Base-by-base conservation (phyloP, 176 grass and related monocot genomes). In the Oryza nivara region DNA sequence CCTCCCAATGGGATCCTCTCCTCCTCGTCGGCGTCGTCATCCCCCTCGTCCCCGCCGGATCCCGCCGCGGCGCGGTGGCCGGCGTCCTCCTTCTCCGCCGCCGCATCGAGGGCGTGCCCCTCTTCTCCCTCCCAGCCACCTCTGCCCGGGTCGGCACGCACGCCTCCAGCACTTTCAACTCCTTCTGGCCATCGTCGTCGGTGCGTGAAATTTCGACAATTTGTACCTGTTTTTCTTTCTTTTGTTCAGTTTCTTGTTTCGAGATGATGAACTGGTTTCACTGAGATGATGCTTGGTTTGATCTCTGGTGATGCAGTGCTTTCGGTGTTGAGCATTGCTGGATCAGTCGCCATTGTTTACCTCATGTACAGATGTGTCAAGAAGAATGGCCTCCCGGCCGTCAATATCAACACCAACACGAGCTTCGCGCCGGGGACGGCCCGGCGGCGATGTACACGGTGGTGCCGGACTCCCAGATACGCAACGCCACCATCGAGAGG, bases 311-410 rank as follows among this genome's bases (percentile, higher is more conserved):
- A 17, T 43, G 63, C 77, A 79, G 63, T n/a, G 46, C 9, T 12
- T 2, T 11, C 16, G 63, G 3, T 79, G 12, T 1, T 79, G 25
- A n/a, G 15, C 22, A 6, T 48, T 41, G 40, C 16, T n/a, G 32
- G 35, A 41, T 26, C 36, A n/a, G 38, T 78, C 14, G 60, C 22
- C 38, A 25, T 78, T 11, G 60, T 14, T 48, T 78, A 78, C 76
- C 14, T 46, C 76, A 7, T 78, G n/a, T 78, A 78, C 76, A 46
- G 4, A 28, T 65, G 0, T 20, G 9, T 79, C 22, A 47, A 67
- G 77, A 47, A 67, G 61, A 9, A 45, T 51, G 77, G 63, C 61
- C 22, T 79, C 77, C 77, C 77, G 9, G 36, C 77, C 58, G 7
- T 79, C 23, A 48, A 28, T 40, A n/a, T 67, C 23, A 19, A 65